These are phyloP conservation scores for Penicillium sp. DNA, from an alignment of 2,329 filamentous ascomycete species.

Conservation along the genomic window DNA sequence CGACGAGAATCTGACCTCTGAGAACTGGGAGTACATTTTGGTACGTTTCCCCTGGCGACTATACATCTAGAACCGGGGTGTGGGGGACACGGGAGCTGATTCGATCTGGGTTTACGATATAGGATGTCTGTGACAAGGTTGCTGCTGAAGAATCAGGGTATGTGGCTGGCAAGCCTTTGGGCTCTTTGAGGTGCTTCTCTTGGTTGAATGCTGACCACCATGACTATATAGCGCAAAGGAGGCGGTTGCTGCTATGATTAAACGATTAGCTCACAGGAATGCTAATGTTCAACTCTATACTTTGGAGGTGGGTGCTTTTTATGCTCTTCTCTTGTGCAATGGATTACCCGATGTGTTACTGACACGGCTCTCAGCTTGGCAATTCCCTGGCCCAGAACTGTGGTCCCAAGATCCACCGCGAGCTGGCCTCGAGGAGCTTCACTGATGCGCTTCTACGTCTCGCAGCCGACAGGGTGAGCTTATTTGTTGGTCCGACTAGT, in stretches of 20 bases:
- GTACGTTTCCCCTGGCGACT: too few relatives aligned
- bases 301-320: slow-evolving; percentile 58
- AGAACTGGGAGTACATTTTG: slow-evolving; percentile 69
- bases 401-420: slow-evolving; percentile 76
- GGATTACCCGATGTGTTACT: slow-evolving; percentile 4
- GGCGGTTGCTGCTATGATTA: slow-evolving; percentile 83
- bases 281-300: slow-evolving; percentile 96
- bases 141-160: slow-evolving; percentile 47
- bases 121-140: slow-evolving; percentile 59
- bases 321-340: neutral
- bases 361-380: slow-evolving; percentile 58
- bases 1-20: slow-evolving; percentile 90
- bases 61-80: neutral
- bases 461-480: slow-evolving; percentile 67
- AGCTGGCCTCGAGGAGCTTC: slow-evolving; percentile 84
- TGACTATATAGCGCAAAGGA: slow-evolving; percentile 58
- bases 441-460: slow-evolving; percentile 89
- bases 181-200: neutral
- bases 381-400: slow-evolving; percentile 92
- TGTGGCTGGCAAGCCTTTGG: slow-evolving; percentile 6
- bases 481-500: neutral
- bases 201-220: slow-evolving; percentile 12
- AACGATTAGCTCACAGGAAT: slow-evolving; percentile 84
- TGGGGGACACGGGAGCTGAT: slow-evolving; percentile 6
- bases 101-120: slow-evolving; percentile 14